Base-by-base conservation (phyloP, 352 stramenopile genomes). In the Phytophthora pluvialis region DNA sequence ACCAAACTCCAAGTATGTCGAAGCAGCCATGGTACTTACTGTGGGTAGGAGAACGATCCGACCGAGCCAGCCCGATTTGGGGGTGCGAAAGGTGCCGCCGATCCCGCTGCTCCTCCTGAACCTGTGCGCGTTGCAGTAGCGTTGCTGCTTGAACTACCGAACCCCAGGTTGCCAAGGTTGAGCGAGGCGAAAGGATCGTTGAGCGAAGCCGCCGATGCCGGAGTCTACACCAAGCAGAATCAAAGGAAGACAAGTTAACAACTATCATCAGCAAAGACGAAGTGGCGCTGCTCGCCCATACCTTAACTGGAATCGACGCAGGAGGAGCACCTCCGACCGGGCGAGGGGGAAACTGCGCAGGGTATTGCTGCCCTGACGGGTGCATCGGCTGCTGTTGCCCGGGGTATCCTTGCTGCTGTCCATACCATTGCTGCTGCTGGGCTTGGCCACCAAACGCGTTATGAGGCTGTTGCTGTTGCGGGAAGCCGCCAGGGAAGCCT, bases 181-280 rank as follows among this genome's bases (percentile, higher is more conserved):
- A 94, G 74, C 4, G 86, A 80, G 6, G 86, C 81, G 49, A 94
- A 94, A 13, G 82, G 86, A 54, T 94, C 86, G 36, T 84, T 89
- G 43, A 90, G 64, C 6, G 78, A 72, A 36, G 79, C 35, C n/a
- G 58, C 55, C 10, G 76, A 70, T 36, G 67, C 67, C 43, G 65
- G 44, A 13, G 61, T 62, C 70, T 78, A 45, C 16, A 46, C 10
- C 43, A 13, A 46, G 26, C 18, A 50, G 11, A 2, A 49, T 44
- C 39, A 48, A 6, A 48, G 29, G 21, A 21, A 21, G 21, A 18
- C 9, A 62, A 51, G 39, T 54, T 57, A 53, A 57, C 7, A 51
- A 13, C 47, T 12, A 6, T 11, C 9, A 56, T 38, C 25, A 35
- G 31, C 31, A 35, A 35, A 26, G 26, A 15, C 21, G 21, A n/a